Evolutionary conservation across 108 stramenopile genomes (phyloP).

Genomic region (Fistulifera pelliculosa): DNA sequence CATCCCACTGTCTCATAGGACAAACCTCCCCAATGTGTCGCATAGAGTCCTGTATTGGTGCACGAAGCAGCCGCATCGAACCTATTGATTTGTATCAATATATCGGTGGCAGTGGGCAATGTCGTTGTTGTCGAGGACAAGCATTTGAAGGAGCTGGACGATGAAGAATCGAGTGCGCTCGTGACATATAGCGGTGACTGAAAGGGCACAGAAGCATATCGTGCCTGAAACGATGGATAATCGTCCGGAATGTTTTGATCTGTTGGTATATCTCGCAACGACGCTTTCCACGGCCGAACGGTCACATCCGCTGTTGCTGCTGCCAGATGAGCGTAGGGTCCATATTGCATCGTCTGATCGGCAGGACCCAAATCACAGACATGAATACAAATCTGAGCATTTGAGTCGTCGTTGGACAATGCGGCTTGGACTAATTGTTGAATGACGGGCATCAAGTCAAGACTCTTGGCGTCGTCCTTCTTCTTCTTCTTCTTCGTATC

Average conservation of each 20-base stretch:
- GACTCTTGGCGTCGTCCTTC: no score
- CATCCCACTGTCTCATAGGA: slow-evolving; percentile 13
- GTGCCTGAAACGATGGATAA: slow-evolving; percentile 16
- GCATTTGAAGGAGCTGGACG: no score
- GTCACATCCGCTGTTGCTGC: no score
- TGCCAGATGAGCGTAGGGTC: slow-evolving; percentile 12
- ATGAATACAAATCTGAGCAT: slow-evolving; percentile 23
- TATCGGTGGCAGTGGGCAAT: no score
- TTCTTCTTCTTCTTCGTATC: no score
- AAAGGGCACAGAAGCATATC: background rate
- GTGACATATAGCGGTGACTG: no score
- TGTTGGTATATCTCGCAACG: slow-evolving; percentile 26
- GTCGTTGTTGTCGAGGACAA: slow-evolving; percentile 4
- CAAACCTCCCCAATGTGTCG: slow-evolving; percentile 45
- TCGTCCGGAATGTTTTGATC: slow-evolving; percentile 8
- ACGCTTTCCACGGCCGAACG: slow-evolving; percentile 26
- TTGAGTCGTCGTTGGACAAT: background rate
- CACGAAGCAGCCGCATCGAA: no score
- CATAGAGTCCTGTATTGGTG: slow-evolving; percentile 34
- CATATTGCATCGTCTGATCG: slow-evolving; percentile 32
- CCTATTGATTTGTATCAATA: no score
- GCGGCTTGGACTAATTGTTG: background rate
- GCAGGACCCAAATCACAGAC: slow-evolving; percentile 35
- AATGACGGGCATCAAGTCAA: background rate
- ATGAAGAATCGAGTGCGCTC: no score